A percentile compares a stretch with the other conserved stretches of the same genome.
These are phyloP conservation scores for Xylariaceae sp. DNA, from an alignment of 2,329 filamentous ascomycete species.

Conservation along the genomic window DNA sequence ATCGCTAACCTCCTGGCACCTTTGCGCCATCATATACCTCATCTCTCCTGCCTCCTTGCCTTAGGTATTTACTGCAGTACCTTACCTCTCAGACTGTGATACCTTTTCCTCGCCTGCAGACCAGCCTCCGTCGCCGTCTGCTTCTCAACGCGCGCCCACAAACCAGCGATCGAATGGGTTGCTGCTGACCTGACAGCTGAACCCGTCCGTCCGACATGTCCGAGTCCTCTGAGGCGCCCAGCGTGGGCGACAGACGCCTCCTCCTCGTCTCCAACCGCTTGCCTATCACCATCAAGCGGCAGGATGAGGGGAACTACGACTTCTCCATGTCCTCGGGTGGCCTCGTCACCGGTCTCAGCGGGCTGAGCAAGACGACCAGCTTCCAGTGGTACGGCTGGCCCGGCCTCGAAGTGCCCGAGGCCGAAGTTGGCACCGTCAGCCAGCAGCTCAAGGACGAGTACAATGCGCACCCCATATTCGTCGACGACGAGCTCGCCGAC, in stretches of 20 bases:
- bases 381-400: constrained; percentile 99
- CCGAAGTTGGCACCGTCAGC: constrained; percentile 67
- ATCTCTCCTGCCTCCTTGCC: too few relatives aligned
- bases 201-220: too few relatives aligned
- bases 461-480: constrained; percentile 83
- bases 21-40: too few relatives aligned
- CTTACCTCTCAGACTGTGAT: too few relatives aligned
- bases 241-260: constrained; percentile 38
- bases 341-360: constrained; percentile 86
- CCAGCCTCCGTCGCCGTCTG: too few relatives aligned
- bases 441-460: constrained; percentile 79
- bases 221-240: constrained; percentile 11
- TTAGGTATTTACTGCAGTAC: too few relatives aligned
- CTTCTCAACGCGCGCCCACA: too few relatives aligned
- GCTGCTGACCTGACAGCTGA: too few relatives aligned
- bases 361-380: constrained; percentile 82
- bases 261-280: constrained; percentile 90
- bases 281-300: constrained; percentile 92
- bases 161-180: too few relatives aligned
- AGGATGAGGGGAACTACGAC: constrained; percentile 82
- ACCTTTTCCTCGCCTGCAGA: too few relatives aligned
- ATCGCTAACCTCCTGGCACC: too few relatives aligned
- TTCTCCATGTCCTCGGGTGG: constrained; percentile 97
- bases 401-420: constrained; percentile 81
- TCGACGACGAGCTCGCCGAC: constrained; percentile 88